Conservation (phyloP, 2,329 filamentous ascomycete genomes). For the Trichoderma sp. region DNA sequence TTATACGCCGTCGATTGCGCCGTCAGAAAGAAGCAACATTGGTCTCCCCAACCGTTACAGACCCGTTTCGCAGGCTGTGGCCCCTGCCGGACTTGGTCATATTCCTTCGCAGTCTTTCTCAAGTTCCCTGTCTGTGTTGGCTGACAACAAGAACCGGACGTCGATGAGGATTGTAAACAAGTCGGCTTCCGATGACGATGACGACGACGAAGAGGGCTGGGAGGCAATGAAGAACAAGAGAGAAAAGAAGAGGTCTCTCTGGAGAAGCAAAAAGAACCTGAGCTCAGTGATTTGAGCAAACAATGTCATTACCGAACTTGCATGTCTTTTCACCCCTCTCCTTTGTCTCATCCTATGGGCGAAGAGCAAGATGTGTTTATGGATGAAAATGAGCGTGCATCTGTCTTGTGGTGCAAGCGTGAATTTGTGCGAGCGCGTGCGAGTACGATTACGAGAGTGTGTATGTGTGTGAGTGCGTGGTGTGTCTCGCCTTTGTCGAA, state of each 20-base stretch:
- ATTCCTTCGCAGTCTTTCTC: conserved; percentile 36
- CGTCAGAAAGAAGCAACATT: conserved; percentile 91
- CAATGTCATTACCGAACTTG: conserved; percentile 3
- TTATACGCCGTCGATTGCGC: conserved; percentile 89
- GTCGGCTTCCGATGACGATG: conserved; percentile 46
- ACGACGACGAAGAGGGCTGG: conserved; percentile 69
- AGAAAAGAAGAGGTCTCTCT: conserved; percentile 65
- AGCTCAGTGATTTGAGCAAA: conserved; percentile 45
- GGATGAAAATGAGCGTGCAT: neutral
- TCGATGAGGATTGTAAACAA: conserved; percentile 41
- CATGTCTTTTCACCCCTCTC: conserved; percentile 21
- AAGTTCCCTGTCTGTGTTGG: conserved; percentile 33
- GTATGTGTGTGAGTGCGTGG: neutral
- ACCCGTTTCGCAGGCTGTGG: conserved; percentile 68
- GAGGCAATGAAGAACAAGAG: conserved; percentile 68
- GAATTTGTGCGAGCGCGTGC: neutral
- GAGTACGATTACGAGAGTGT: neutral
- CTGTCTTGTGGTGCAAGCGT: neutral
- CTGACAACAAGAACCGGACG: conserved; percentile 34
- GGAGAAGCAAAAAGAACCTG: conserved; percentile 59
- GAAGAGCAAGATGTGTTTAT: conserved; percentile 7
- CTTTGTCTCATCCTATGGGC: conserved; percentile 25
- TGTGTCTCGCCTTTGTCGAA: neutral
- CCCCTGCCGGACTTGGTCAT: conserved; percentile 36
- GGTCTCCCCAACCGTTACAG: conserved; percentile 88